phyloP scores from a whole-genome alignment of 2,329 filamentous ascomycete genomes.

The Phaeomoniella chlamydospora region DNA sequence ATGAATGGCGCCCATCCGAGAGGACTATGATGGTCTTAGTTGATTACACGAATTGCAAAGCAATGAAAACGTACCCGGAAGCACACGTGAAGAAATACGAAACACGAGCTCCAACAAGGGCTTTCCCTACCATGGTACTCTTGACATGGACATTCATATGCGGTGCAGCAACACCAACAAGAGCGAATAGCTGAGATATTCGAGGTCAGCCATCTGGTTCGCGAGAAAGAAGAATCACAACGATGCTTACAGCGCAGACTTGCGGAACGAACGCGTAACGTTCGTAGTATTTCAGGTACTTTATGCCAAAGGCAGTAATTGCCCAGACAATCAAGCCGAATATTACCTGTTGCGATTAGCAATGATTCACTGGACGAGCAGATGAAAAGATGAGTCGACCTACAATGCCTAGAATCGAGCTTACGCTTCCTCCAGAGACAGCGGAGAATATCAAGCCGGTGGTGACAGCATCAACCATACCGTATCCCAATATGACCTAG shows the following conservation, averaged over 20 bases:
- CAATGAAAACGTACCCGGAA: too few species aligned
- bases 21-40: too few species aligned
- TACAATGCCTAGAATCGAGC: conserved; percentile 52
- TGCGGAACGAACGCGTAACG: conserved; percentile 51
- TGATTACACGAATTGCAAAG: too few species aligned
- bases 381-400: neutral
- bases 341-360: too few species aligned
- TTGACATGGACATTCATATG: conserved; percentile 42
- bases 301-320: conserved; percentile 54
- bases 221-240: neutral
- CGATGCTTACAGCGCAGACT: conserved; percentile 42
- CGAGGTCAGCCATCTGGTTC: neutral
- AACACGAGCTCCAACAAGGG: conserved; percentile 26
- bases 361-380: too few species aligned
- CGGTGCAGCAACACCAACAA: conserved; percentile 46
- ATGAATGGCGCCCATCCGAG: conserved; percentile 32
- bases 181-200: conserved; percentile 22
- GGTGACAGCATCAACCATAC: conserved; percentile 47
- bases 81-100: conserved; percentile 59
- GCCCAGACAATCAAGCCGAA: conserved; percentile 27
- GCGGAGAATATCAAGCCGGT: conserved; percentile 56
- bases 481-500: conserved; percentile 44
- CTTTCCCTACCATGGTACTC: conserved; percentile 29
- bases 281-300: conserved; percentile 54
- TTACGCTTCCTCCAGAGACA: conserved; percentile 42